phyloP scores from a whole-genome alignment of 169 alveolate species.

The Plasmodium falciparum region DNA sequence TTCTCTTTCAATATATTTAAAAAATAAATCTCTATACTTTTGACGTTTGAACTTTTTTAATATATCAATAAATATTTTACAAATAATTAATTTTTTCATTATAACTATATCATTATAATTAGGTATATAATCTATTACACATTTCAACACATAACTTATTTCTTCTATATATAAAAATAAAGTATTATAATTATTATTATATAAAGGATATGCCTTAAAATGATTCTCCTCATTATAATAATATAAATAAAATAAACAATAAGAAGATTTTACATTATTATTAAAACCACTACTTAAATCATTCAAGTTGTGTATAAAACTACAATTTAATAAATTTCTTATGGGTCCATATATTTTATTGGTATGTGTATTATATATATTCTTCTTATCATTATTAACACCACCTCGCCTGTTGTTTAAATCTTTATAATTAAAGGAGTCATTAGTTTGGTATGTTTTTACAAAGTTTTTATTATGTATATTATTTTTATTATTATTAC shows the following conservation, averaged over 20 bases:
- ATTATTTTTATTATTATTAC: neutral
- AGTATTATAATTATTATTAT: slow-evolving; percentile 4
- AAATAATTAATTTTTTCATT: slow-evolving; percentile 3
- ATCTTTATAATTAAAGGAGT: neutral
- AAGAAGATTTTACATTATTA: neutral
- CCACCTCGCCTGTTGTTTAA: no score
- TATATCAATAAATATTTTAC: slow-evolving; percentile 28
- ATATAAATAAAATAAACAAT: slow-evolving; percentile 35
- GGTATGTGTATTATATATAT: neutral
- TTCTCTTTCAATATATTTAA: slow-evolving; percentile 1
- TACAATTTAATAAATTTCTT: slow-evolving; percentile 7
- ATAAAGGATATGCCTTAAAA: slow-evolving; percentile 12
- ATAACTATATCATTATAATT: slow-evolving; percentile 6
- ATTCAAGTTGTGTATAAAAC: slow-evolving; percentile 23
- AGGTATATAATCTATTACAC: neutral
- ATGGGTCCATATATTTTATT: neutral
- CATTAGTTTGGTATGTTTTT: neutral
- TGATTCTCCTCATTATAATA: slow-evolving; percentile 4
- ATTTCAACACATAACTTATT: slow-evolving; percentile 9
- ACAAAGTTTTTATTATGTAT: neutral
- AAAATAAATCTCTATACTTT: slow-evolving; percentile 2
- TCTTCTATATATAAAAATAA: slow-evolving; percentile 29
- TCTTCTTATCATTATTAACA: neutral
- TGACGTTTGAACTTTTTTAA: slow-evolving; percentile 12
- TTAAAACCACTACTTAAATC: slow-evolving; percentile 7